Conservation (phyloP, 345 rosid species). For the Heritiera fomes region DNA sequence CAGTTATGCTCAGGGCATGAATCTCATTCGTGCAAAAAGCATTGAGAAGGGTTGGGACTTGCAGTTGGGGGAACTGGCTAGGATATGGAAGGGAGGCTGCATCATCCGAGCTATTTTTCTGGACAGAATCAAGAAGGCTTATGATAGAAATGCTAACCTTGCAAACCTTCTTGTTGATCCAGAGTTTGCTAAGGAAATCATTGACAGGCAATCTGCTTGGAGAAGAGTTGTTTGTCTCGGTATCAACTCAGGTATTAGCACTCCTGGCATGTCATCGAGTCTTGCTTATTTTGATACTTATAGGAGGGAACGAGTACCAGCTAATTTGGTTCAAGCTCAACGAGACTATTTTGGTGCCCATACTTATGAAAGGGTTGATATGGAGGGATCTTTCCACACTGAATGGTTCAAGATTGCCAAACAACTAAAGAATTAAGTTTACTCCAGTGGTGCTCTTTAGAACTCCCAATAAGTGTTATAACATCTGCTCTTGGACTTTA, state of each 20-base stretch:
- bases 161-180: slow-evolving; percentile 95
- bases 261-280: slow-evolving; percentile 95
- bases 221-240: slow-evolving; percentile 86
- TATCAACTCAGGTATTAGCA: slow-evolving; percentile 85
- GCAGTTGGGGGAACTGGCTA: slow-evolving; percentile 89
- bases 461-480: slow-evolving; percentile 7
- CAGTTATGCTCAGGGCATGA: slow-evolving; percentile 98
- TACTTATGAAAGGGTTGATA: slow-evolving; percentile 89
- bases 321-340: slow-evolving; percentile 97
- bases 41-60: slow-evolving; percentile 82
- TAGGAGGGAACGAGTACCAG: slow-evolving; percentile 80
- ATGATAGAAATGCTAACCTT: slow-evolving; percentile 80
- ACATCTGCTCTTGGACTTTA: not conserved
- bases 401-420: slow-evolving; percentile 12
- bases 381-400: slow-evolving; percentile 86
- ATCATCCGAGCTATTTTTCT: slow-evolving; percentile 90
- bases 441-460: not conserved
- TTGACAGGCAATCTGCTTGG: slow-evolving; percentile 94
- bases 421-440: not conserved
- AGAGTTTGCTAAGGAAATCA: slow-evolving; percentile 90
- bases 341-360: slow-evolving; percentile 97
- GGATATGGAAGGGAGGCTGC: slow-evolving; percentile 99
- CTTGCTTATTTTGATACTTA: slow-evolving; percentile 92
- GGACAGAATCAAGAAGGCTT: slow-evolving; percentile 96
- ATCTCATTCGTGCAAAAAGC: slow-evolving; percentile 90